Conservation (phyloP, 2,329 filamentous ascomycete species). For the Aspergillus ibericus region DNA sequence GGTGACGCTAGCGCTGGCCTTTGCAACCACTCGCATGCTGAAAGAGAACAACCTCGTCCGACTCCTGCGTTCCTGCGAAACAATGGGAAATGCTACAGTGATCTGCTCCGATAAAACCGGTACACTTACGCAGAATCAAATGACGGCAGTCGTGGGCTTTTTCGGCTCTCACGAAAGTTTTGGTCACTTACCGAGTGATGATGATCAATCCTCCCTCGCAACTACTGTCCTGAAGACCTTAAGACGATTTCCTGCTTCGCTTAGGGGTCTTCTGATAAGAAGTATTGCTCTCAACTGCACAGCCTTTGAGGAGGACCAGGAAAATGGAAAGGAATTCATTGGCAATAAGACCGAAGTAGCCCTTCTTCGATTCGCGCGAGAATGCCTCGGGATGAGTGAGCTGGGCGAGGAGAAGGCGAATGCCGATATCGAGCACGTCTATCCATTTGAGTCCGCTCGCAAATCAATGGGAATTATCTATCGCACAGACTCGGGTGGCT, state of each 20-base stretch:
- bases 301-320: constrained; percentile 68
- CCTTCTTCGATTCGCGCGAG: constrained; percentile 62
- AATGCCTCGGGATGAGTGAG: constrained; percentile 60
- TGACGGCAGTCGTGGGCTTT: constrained; percentile 72
- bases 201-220: no score
- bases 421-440: constrained; percentile 59
- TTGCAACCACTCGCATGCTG: constrained; percentile 72
- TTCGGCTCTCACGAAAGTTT: constrained; percentile 47
- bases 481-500: constrained; percentile 21
- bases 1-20: constrained; percentile 71
- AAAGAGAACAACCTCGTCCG: constrained; percentile 73
- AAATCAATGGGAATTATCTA: constrained; percentile 55
- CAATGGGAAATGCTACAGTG: constrained; percentile 74
- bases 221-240: background rate
- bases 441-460: constrained; percentile 68
- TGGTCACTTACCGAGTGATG: background rate
- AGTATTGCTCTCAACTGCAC: constrained; percentile 55
- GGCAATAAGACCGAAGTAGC: constrained; percentile 72
- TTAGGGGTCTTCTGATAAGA: constrained; percentile 28
- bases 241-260: constrained; percentile 13
- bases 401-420: constrained; percentile 59
- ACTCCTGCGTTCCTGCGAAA: constrained; percentile 72
- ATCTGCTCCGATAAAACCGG: constrained; percentile 79
- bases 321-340: constrained; percentile 49
- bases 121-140: constrained; percentile 69